Conservation (phyloP, 306 rosid species). For the Myrica gale region DNA sequence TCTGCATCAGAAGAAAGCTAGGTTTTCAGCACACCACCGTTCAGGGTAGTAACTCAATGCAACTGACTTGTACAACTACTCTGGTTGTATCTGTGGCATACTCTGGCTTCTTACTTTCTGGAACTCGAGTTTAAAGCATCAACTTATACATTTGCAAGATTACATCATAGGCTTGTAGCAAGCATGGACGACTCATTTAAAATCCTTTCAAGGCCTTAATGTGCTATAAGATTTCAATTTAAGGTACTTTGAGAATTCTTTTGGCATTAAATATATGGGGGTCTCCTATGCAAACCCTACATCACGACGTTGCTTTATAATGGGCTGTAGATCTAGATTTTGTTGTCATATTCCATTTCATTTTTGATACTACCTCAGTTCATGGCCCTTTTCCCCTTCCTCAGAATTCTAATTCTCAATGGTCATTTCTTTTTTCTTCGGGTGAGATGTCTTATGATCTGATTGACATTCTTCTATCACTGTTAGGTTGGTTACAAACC, state of each 20-base stretch:
- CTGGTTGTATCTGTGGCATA: not conserved
- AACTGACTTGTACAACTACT: not conserved
- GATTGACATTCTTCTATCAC: slow-evolving; percentile 26
- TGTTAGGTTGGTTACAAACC: slow-evolving; percentile 10
- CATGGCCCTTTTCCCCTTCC: not conserved
- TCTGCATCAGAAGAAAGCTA: not conserved
- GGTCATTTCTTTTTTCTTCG: not conserved
- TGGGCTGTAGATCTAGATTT: not conserved
- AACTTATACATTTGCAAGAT: slow-evolving; percentile 2
- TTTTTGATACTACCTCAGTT: not conserved
- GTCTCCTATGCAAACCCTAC: not conserved
- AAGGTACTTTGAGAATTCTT: not conserved
- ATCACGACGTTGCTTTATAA: not conserved
- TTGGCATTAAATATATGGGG: not conserved
- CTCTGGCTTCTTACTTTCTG: not conserved
- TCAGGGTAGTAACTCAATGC: not conserved
- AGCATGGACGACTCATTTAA: not conserved
- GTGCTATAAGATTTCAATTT: not conserved
- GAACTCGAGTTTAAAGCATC: not conserved
- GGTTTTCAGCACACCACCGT: not conserved
- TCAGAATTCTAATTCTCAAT: slow-evolving; percentile 10
- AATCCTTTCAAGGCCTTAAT: not conserved
- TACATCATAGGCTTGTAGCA: not conserved
- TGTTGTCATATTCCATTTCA: not conserved
- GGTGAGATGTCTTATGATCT: not conserved